Evolutionary conservation across 2,329 filamentous ascomycete species (phyloP), one percentile per base, ranked within the genome.

Genomic region (Capronia epimyces): DNA sequence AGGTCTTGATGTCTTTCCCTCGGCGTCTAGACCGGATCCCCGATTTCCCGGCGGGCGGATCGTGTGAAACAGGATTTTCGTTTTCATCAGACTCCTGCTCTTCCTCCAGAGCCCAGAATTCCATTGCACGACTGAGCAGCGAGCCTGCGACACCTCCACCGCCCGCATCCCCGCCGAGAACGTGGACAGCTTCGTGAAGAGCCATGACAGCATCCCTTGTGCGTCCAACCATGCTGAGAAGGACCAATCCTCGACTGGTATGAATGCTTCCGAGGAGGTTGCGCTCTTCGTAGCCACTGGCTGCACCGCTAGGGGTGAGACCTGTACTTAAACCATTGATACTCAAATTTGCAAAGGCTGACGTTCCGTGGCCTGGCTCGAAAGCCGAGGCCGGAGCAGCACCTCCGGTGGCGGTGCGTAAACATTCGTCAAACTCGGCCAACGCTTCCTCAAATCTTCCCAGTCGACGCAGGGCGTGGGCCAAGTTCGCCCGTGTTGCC

Each of bases 401-500:
- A 58, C 90, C 89, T 37, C 85, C 85, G 21, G 74, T 69, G 6
- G 89, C 88, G 41, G 87, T 80, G 10, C 91, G 78, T 24, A 96
- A 76, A 24, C 95, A 93, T 63, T 90, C 84, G 57, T 96, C 87
- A 62, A 96, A 97, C 64, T 91, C 81, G 1, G 75, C 77, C 9
- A 97, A 76, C 0, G 91, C 86, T 46, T 86, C 81, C 24, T 83
- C 77, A 59, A 84, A 82, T 50, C 81, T 75, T 1, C 83, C 78
- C 49, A 86, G 71, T 15, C 89, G 83, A 46, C 93, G 82, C 56
- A 89, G 84, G 0, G 91, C 86, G 65, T 98, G 93, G 0, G 84
- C 94, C 13, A 98, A 77, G 62, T 98, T 98, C 3, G 87, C 87
- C 32, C 89, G 81, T 0, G 87, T 90, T 2, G 88, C 81, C 2